Percentiles rank a stretch among this genome's conserved stretches.
These are phyloP conservation scores for Torulaspora delbrueckii DNA, from an alignment of 805 yeast species.

Conservation along the genomic window DNA sequence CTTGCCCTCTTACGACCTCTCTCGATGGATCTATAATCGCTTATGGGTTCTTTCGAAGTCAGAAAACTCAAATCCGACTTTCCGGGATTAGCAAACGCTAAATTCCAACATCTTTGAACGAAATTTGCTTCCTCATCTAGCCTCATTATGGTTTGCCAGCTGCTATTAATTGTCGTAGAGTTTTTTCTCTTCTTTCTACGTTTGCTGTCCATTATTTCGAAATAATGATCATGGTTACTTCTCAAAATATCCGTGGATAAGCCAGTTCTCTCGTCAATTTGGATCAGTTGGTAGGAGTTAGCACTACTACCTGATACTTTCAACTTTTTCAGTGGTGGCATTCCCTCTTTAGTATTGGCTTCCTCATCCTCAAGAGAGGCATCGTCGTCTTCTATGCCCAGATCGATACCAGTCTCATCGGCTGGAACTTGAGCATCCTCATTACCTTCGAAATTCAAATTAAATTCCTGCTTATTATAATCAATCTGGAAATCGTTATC, in stretches of 20 bases:
- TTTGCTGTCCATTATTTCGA: constrained; percentile 18
- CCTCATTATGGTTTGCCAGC: constrained; percentile 8
- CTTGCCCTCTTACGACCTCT: constrained; percentile 22
- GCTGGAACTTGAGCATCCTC: constrained; percentile 6
- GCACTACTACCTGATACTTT: not conserved
- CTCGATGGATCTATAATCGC: constrained; percentile 14
- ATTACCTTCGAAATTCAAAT: constrained; percentile 12
- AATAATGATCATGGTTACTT: constrained; percentile 21
- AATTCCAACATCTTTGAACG: constrained; percentile 18
- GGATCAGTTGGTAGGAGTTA: not conserved
- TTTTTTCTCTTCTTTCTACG: constrained; percentile 2
- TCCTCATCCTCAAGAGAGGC: constrained; percentile 12
- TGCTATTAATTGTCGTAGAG: not conserved
- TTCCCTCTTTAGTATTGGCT: not conserved
- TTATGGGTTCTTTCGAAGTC: not conserved
- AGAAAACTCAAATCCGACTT: not conserved
- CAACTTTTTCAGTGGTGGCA: constrained; percentile 12
- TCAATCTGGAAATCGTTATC: constrained; percentile 7
- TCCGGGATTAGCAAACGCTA: not conserved
- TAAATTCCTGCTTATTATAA: constrained; percentile 12
- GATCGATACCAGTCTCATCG: constrained; percentile 11
- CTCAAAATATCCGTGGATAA: constrained; percentile 26
- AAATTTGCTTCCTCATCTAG: constrained; percentile 9
- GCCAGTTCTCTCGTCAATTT: constrained; percentile 25
- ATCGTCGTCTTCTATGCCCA: constrained; percentile 10